A percentile compares a stretch with the other conserved stretches of the same genome.
Evolutionary conservation across 371 early-diverging fungal genomes (phyloP).

Genomic region (Mucor velutinosus): DNA sequence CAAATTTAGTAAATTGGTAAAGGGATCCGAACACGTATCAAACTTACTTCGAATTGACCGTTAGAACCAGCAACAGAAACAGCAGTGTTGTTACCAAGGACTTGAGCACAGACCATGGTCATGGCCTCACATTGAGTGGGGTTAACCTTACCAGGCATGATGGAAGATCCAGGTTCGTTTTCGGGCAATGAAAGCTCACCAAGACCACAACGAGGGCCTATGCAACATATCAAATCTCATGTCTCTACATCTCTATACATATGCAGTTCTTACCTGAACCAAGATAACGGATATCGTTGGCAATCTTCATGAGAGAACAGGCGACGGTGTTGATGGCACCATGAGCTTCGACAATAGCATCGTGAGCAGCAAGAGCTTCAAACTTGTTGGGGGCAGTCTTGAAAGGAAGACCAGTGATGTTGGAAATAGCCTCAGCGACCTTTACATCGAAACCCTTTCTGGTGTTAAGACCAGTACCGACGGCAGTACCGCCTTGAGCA

Average conservation of each 20-base stretch:
- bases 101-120: conserved; percentile 94
- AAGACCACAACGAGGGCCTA: conserved; percentile 85
- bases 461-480: conserved; percentile 91
- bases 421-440: conserved; percentile 75
- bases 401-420: conserved; percentile 75
- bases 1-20: not conserved
- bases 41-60: conserved; percentile 81
- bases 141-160: conserved; percentile 95
- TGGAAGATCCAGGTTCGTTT: conserved; percentile 92
- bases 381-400: conserved; percentile 91
- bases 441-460: conserved; percentile 74
- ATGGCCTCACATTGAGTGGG: conserved; percentile 93
- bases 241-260: not conserved
- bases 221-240: not conserved
- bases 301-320: conserved; percentile 88
- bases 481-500: conserved; percentile 90
- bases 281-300: conserved; percentile 88
- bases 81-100: conserved; percentile 86
- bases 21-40: not conserved
- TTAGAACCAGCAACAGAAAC: conserved; percentile 82
- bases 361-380: conserved; percentile 90
- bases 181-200: conserved; percentile 87
- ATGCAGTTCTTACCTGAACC: conserved; percentile 57
- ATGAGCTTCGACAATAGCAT: conserved; percentile 86
- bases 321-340: conserved; percentile 86